Evolutionary conservation across 1,139 yeast genomes (phyloP), one percentile per base, ranked within the genome.

Genomic region (Scheffersomyces segobiensis): DNA sequence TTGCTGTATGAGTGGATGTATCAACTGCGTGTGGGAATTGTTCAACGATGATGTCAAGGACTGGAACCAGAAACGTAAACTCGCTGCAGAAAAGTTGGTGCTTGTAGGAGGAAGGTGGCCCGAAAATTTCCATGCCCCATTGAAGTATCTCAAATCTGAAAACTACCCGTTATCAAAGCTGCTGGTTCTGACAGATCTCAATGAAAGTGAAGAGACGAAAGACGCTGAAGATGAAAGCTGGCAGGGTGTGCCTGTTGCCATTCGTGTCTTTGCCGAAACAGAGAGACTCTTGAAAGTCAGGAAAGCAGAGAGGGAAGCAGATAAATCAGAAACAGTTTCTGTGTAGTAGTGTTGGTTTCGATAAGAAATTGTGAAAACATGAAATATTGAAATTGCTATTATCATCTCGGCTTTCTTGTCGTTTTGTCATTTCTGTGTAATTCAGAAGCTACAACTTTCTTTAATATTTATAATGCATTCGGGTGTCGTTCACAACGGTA

Each of bases 1-100:
- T 71, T 95, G 99, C 72, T 95, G 99, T 72, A 93, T 93, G 97
- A 88, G 96, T 62, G 99, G 99, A 1, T 95, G 99, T 72, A 87
- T 92, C 50, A 91, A 93, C 72, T 95, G 99, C 73, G 98, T 95
- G 1, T 95, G 98, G 98, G 98, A 93, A 66, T 76, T 91, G 58
- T 95, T 86, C 71, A 88, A 89, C 65, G 98, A 93, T 57, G 98
- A 95, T 70, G 68, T 93, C 55, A 87, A 86, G 63, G 93, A 92
- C 32, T 95, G 97, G 97, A 85, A 86, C 66, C 70, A 64, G 1
- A 75, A 80, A 65, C 79, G 97, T 46, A 73, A 74, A 54, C 71
- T 79, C 60, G 98, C 97, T 0, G 91, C 89, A 0, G 60, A 72
- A n/a, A 75, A 74, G 22, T 75, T 93, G 53, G 74, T 68, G n/a